phyloP scores from a whole-genome alignment of 2,329 filamentous ascomycete species.

The Fusarium sterilihyphosum region DNA sequence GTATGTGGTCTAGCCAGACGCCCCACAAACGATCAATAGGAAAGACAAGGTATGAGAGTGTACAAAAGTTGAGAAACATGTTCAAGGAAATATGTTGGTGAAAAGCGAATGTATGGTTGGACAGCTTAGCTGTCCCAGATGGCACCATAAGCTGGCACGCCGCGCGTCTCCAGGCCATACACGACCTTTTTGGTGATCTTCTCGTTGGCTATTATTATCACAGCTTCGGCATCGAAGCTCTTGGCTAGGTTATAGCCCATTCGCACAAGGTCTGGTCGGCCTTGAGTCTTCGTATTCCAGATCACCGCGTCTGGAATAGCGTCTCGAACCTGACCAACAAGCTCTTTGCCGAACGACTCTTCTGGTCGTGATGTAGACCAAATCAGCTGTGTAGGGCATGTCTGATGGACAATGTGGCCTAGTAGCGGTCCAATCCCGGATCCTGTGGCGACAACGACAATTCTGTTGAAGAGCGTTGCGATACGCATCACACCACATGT shows the following conservation, averaged over 20 bases:
- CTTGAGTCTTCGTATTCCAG: constrained; percentile 70
- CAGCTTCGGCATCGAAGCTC: constrained; percentile 71
- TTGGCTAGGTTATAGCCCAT: constrained; percentile 64
- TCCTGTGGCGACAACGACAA: constrained; percentile 76
- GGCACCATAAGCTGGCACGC: constrained; percentile 75
- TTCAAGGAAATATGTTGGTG: constrained; percentile 3
- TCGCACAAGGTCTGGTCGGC: constrained; percentile 66
- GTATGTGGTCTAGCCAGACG: not conserved
- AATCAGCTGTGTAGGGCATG: constrained; percentile 67
- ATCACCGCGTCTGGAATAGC: constrained; percentile 72
- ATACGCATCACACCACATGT: constrained; percentile 74
- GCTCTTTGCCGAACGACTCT: constrained; percentile 67
- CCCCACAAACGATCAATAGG: not conserved
- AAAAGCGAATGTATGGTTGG: not conserved
- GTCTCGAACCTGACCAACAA: constrained; percentile 64
- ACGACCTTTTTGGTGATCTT: constrained; percentile 74
- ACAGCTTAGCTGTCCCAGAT: constrained; percentile 70
- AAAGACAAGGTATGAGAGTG: not conserved
- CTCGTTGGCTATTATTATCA: constrained; percentile 78
- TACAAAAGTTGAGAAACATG: not conserved
- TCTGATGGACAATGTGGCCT: constrained; percentile 63
- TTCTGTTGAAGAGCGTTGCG: constrained; percentile 70
- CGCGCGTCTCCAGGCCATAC: constrained; percentile 72
- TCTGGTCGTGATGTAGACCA: constrained; percentile 74
- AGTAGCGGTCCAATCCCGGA: constrained; percentile 78